Conservation (phyloP, 1,284 basidiomycete species). For the Boletus albobrunnescens region DNA sequence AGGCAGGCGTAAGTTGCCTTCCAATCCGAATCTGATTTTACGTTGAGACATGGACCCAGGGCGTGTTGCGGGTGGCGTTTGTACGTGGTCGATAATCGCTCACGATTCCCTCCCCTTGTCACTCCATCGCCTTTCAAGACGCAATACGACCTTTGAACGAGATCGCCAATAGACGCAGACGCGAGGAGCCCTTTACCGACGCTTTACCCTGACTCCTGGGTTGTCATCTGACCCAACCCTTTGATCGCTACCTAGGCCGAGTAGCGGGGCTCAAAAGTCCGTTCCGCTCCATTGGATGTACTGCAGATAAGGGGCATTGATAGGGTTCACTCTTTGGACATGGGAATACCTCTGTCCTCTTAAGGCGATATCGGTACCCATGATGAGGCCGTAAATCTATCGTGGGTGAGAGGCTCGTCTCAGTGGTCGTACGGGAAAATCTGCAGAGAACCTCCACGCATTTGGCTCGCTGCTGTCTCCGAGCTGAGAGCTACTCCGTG, state of each 20-base stretch:
- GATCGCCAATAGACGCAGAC: neutral
- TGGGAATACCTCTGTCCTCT: conserved; percentile 15
- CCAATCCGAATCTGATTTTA: conserved; percentile 20
- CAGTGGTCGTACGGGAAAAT: conserved; percentile 3
- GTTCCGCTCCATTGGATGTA: neutral
- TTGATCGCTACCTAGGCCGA: neutral
- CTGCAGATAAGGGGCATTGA: neutral
- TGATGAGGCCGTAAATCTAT: conserved; percentile 16
- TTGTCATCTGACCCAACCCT: conserved; percentile 13
- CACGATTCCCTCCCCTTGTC: neutral
- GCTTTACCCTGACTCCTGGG: conserved; percentile 19
- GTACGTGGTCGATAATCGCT: conserved; percentile 22
- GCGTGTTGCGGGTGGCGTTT: conserved; percentile 18
- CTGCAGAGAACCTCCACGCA: conserved; percentile 13
- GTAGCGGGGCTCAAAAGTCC: neutral
- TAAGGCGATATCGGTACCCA: conserved; percentile 10
- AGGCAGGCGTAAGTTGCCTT: conserved; percentile 18
- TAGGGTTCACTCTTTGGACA: neutral
- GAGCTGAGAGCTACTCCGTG: conserved; percentile 1
- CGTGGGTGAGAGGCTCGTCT: conserved; percentile 6
- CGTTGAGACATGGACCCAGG: conserved; percentile 9
- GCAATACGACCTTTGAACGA: neutral
- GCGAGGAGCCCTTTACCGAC: neutral
- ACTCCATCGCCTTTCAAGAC: conserved; percentile 2
- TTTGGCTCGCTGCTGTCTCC: conserved; percentile 10